These are phyloP conservation scores for Hypomontagnella submonticulosa DNA, from an alignment of 495 filamentous ascomycete species.

Conservation along the genomic window DNA sequence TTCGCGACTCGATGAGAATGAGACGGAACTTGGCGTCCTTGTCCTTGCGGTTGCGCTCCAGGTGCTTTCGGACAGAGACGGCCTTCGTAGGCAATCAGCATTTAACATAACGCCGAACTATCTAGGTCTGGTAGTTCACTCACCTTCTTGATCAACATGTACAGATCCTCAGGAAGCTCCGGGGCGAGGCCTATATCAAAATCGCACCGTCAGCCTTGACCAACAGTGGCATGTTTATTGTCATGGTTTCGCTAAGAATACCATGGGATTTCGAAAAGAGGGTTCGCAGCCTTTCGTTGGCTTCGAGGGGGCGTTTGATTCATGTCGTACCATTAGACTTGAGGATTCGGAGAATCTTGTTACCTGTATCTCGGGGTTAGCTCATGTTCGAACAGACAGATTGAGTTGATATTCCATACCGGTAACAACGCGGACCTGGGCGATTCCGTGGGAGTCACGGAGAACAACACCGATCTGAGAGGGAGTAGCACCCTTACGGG, in stretches of 20 bases:
- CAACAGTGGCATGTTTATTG: slow-evolving; percentile 81
- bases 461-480: slow-evolving; percentile 99
- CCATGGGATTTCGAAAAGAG: slow-evolving; percentile 27
- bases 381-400: background rate
- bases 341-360: slow-evolving; percentile 99
- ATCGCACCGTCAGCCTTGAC: slow-evolving; percentile 98
- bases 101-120: background rate
- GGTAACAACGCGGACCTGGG: slow-evolving; percentile 96
- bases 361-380: slow-evolving; percentile 63
- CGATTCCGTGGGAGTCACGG: slow-evolving; percentile 95
- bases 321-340: slow-evolving; percentile 82
- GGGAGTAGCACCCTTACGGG: slow-evolving; percentile 95
- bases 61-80: slow-evolving; percentile 99
- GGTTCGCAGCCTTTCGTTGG: slow-evolving; percentile 34
- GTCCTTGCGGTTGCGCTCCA: slow-evolving; percentile 99
- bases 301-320: slow-evolving; percentile 27
- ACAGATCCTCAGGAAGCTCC: slow-evolving; percentile 95
- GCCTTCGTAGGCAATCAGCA: slow-evolving; percentile 68
- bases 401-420: slow-evolving; percentile 67
- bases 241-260: slow-evolving; percentile 34
- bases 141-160: slow-evolving; percentile 98
- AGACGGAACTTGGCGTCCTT: slow-evolving; percentile 99
- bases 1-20: slow-evolving; percentile 99
- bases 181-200: slow-evolving; percentile 88
- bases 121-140: slow-evolving; percentile 24